phyloP scores from a whole-genome alignment of 257 asterid genomes.

The Jaltomata sinuosa region DNA sequence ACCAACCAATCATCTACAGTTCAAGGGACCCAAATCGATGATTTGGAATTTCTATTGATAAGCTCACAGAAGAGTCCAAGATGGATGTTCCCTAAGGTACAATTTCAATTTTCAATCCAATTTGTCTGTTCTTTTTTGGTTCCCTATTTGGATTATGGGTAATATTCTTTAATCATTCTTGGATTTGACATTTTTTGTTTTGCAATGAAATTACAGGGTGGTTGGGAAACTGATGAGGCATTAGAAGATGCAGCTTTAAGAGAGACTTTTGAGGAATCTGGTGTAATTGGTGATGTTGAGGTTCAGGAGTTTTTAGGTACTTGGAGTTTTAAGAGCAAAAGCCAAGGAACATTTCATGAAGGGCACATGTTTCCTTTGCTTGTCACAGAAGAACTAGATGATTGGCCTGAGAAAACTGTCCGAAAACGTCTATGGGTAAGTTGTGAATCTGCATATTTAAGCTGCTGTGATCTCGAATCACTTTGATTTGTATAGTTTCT shows the following conservation, averaged over 20 bases:
- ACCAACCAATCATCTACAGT: constrained; percentile 19
- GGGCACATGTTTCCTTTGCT: constrained; percentile 12
- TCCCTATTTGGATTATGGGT: background rate
- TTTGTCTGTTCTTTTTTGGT: background rate
- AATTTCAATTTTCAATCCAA: background rate
- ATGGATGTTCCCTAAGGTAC: constrained; percentile 97
- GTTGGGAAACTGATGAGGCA: constrained; percentile 91
- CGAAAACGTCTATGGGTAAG: constrained; percentile 13
- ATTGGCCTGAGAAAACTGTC: constrained; percentile 15
- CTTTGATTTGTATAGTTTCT: background rate
- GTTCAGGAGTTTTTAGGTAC: constrained; percentile 24
- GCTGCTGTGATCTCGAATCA: background rate
- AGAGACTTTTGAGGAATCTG: constrained; percentile 91
- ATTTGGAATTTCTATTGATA: constrained; percentile 73
- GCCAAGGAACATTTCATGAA: constrained; percentile 10
- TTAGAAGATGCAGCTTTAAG: constrained; percentile 75
- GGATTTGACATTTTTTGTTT: constrained; percentile 15
- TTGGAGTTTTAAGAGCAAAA: constrained; percentile 16
- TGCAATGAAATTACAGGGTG: constrained; percentile 42
- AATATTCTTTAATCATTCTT: background rate
- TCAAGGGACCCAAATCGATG: constrained; percentile 33
- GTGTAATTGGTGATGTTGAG: constrained; percentile 67
- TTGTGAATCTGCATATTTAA: background rate
- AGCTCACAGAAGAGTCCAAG: constrained; percentile 87
- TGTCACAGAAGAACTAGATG: constrained; percentile 7